Evolutionary conservation across 2,329 filamentous ascomycete species (phyloP).

Genomic region (Colletotrichum sp.): DNA sequence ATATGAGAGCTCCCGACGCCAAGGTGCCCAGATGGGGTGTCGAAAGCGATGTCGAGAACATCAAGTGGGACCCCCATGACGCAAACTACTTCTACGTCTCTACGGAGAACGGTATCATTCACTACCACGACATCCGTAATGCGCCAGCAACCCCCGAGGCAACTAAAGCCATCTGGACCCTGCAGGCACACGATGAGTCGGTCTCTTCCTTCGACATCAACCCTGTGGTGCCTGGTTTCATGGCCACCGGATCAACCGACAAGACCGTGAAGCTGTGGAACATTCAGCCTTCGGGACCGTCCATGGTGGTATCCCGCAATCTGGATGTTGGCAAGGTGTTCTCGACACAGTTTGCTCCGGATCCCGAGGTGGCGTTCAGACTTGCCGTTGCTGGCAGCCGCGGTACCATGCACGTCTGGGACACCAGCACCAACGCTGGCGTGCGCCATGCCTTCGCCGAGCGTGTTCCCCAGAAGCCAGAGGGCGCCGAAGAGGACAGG

Average conservation of each 20-base stretch:
- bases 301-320: constrained; percentile 90
- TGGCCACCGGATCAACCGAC: constrained; percentile 93
- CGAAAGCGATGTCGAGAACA: constrained; percentile 91
- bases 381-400: constrained; percentile 94
- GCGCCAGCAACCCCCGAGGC: constrained; percentile 73
- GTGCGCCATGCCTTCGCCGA: constrained; percentile 84
- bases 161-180: constrained; percentile 88
- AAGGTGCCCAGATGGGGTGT: constrained; percentile 87
- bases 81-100: constrained; percentile 94
- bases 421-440: constrained; percentile 89
- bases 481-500: constrained; percentile 73
- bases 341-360: constrained; percentile 86
- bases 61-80: constrained; percentile 93
- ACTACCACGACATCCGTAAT: constrained; percentile 87
- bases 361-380: constrained; percentile 88
- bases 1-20: constrained; percentile 91
- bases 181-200: constrained; percentile 94
- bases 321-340: constrained; percentile 96
- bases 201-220: constrained; percentile 95
- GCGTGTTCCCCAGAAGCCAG: constrained; percentile 58
- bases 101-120: constrained; percentile 88
- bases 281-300: constrained; percentile 78
- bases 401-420: constrained; percentile 92
- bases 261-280: constrained; percentile 98
- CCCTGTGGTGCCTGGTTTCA: constrained; percentile 84